Percentiles rank a stretch among this genome's conserved stretches.
These are phyloP conservation scores for Aspergillus nanangensis DNA, from an alignment of 495 filamentous ascomycete genomes.

Conservation along the genomic window DNA sequence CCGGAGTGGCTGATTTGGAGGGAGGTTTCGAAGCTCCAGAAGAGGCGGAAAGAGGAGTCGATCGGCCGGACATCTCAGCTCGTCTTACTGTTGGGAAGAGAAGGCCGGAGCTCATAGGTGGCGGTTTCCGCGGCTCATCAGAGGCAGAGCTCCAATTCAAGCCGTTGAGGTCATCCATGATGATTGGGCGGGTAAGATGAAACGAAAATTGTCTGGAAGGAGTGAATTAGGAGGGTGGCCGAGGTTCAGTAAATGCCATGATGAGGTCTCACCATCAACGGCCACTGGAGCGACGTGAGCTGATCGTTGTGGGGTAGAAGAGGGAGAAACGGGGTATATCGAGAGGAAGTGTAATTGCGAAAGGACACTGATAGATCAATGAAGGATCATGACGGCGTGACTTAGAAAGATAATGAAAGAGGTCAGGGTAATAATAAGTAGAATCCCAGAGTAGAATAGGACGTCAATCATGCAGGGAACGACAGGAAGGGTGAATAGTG, in stretches of 20 bases:
- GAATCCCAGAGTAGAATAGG: no score
- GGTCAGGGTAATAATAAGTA: no score
- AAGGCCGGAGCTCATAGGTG: slow-evolving; percentile 48
- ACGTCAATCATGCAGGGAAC: no score
- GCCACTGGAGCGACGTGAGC: slow-evolving; percentile 3
- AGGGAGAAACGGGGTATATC: neutral
- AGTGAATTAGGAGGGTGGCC: slow-evolving; percentile 18
- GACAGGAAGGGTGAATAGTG: no score
- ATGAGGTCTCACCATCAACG: slow-evolving; percentile 13
- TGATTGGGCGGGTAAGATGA: slow-evolving; percentile 10
- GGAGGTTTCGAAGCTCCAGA: slow-evolving; percentile 45
- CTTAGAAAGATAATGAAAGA: no score
- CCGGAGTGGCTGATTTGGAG: slow-evolving; percentile 56
- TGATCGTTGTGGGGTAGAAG: slow-evolving; percentile 3
- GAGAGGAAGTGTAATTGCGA: no score
- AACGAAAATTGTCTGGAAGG: slow-evolving; percentile 15
- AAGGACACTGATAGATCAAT: no score
- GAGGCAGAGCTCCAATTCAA: slow-evolving; percentile 48
- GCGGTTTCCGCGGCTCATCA: slow-evolving; percentile 37
- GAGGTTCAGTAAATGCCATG: slow-evolving; percentile 9
- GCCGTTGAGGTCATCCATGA: slow-evolving; percentile 57
- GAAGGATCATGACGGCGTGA: no score
- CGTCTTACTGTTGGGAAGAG: slow-evolving; percentile 57
- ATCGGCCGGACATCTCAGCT: slow-evolving; percentile 59
- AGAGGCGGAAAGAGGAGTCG: slow-evolving; percentile 60